Evolutionary conservation across 2,329 filamentous ascomycete species (phyloP).

Genomic region (Pseudogymnoascus sp.): DNA sequence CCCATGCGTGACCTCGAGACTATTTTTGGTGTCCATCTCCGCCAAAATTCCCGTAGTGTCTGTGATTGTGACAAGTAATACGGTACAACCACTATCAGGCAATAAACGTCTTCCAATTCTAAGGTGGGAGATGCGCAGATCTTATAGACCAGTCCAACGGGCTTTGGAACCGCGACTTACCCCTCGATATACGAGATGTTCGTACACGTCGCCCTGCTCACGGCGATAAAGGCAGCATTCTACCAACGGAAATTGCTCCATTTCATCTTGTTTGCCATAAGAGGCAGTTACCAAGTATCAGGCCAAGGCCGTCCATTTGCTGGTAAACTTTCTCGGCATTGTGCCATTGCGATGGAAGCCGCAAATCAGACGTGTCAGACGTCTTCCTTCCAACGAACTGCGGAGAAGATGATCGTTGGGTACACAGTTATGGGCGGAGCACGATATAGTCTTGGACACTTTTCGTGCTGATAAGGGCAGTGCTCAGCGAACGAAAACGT

Average conservation of each 20-base stretch:
- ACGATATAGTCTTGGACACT: not conserved
- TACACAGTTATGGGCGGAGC: not conserved
- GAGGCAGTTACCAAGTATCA: constrained; percentile 3
- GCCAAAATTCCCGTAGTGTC: not conserved
- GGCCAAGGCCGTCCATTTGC: not conserved
- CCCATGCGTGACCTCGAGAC: constrained; percentile 14
- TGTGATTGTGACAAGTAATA: not conserved
- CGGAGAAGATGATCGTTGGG: not conserved
- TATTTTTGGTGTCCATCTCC: constrained; percentile 14
- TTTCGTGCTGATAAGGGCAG: not conserved
- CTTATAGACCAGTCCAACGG: not conserved
- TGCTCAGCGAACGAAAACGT: not conserved
- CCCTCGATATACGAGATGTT: not conserved
- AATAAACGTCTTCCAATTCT: not conserved
- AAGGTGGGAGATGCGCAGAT: not conserved
- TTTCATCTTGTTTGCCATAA: not conserved
- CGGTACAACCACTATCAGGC: not conserved
- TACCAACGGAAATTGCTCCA: not conserved
- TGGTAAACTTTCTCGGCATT: not conserved
- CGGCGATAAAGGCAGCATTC: not conserved
- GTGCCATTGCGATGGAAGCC: constrained; percentile 1
- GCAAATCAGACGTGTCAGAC: not conserved
- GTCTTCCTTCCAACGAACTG: not conserved
- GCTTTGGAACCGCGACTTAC: not conserved
- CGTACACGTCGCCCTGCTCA: not conserved